Evolutionary conservation across 129 eudicot genomes (phyloP).

Genomic region (Heracleum sosnowskyi): DNA sequence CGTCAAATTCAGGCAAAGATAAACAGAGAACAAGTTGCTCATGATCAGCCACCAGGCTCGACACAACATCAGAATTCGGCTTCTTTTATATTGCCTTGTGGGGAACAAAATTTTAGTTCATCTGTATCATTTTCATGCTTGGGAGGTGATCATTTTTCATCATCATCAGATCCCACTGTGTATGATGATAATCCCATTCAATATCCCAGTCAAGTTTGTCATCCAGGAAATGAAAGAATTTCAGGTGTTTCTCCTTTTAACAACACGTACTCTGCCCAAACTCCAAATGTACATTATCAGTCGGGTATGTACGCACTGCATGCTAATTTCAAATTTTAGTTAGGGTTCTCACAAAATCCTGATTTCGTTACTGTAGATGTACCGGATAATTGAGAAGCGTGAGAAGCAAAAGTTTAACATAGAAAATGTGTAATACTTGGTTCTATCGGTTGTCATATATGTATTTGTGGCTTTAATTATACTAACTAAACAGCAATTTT

Average conservation of each 20-base stretch:
- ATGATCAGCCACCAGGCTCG: background rate
- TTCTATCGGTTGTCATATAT: background rate
- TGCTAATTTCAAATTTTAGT: background rate
- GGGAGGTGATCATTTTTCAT: background rate
- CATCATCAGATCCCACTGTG: background rate
- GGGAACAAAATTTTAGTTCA: background rate
- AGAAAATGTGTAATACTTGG: background rate
- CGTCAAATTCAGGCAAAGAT: constrained; percentile 5
- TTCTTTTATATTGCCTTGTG: background rate
- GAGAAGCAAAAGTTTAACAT: background rate
- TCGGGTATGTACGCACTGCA: background rate
- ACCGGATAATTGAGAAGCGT: no score
- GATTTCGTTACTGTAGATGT: no score
- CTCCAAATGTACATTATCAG: background rate
- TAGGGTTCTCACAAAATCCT: no score
- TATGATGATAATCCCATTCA: background rate
- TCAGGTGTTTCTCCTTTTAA: background rate
- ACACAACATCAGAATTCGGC: background rate
- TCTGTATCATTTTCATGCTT: background rate
- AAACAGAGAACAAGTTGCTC: background rate
- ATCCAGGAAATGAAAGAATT: background rate
- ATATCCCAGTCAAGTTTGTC: background rate
- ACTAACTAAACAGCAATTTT: background rate
- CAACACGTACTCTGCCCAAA: background rate
- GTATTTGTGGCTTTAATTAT: no score